phyloP scores from a whole-genome alignment of 2,329 filamentous ascomycete genomes.

The Lasiodiplodia hormozganensis region DNA sequence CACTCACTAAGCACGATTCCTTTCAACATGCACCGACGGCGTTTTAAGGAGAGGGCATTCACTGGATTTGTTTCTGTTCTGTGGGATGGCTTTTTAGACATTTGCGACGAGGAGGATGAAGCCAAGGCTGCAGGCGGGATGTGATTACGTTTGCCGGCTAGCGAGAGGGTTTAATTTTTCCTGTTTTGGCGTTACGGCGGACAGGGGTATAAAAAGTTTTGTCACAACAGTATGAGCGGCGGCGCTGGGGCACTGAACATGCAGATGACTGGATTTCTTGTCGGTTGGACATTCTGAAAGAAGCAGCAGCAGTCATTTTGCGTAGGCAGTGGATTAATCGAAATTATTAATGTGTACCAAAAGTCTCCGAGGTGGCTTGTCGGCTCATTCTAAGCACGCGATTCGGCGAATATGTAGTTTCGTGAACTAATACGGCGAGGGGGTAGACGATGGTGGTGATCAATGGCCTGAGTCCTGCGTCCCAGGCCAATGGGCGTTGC shows the following conservation, averaged over 20 bases:
- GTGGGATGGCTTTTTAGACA: neutral
- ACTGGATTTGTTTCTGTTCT: neutral
- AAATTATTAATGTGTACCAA: neutral
- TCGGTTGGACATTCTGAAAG: slow-evolving; percentile 12
- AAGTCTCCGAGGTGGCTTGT: slow-evolving; percentile 3
- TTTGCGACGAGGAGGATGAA: neutral
- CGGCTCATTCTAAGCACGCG: neutral
- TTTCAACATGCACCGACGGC: slow-evolving; percentile 3
- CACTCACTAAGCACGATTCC: neutral
- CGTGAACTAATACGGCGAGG: neutral
- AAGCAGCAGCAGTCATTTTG: neutral
- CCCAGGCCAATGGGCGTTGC: neutral
- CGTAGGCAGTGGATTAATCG: neutral
- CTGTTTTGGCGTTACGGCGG: slow-evolving; percentile 13
- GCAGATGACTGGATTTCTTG: slow-evolving; percentile 12
- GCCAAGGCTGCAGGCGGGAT: neutral
- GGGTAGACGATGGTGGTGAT: slow-evolving; percentile 19
- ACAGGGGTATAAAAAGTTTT: slow-evolving; percentile 16
- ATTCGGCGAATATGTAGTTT: slow-evolving; percentile 16
- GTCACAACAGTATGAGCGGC: slow-evolving; percentile 19
- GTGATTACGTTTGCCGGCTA: slow-evolving; percentile 19
- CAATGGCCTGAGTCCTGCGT: slow-evolving; percentile 1
- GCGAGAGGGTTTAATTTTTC: slow-evolving; percentile 21
- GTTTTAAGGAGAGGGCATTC: neutral
- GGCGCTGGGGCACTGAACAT: slow-evolving; percentile 13